phyloP scores from a whole-genome alignment of 1,139 yeast species.

The Maudiozyma humilis region DNA sequence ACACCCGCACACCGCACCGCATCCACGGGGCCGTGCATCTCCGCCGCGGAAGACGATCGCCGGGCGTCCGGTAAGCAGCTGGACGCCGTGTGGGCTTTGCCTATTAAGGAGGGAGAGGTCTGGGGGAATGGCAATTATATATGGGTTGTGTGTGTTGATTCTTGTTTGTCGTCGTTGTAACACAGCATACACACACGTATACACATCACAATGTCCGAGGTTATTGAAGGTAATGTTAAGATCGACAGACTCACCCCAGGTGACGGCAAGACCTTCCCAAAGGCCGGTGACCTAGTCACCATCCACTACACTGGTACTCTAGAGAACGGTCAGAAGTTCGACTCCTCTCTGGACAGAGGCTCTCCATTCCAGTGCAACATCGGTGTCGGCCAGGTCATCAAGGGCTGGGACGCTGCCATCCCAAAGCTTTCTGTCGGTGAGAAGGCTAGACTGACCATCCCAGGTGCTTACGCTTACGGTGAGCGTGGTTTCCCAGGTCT shows the following conservation, averaged over 20 bases:
- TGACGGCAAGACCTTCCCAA: slow-evolving; percentile 82
- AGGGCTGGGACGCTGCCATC: slow-evolving; percentile 91
- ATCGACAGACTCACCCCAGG: slow-evolving; percentile 38
- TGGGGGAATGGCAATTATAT: too few relatives aligned
- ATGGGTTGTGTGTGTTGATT: background rate
- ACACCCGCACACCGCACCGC: too few relatives aligned
- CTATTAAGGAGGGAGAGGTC: background rate
- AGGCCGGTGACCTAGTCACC: slow-evolving; percentile 75
- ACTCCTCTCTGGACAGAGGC: slow-evolving; percentile 89
- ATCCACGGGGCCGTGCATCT: too few relatives aligned
- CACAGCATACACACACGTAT: background rate
- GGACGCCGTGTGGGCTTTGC: too few relatives aligned
- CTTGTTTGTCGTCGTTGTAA: background rate
- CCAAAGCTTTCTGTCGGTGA: slow-evolving; percentile 89
- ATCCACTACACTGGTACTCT: slow-evolving; percentile 95
- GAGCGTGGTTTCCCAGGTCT: slow-evolving; percentile 90
- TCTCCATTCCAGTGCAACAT: slow-evolving; percentile 87
- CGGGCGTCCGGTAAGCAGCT: too few relatives aligned
- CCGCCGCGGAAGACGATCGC: too few relatives aligned
- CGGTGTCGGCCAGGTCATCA: slow-evolving; percentile 93
- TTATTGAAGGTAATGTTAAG: slow-evolving; percentile 35
- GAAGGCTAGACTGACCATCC: slow-evolving; percentile 83
- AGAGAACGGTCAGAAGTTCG: slow-evolving; percentile 90
- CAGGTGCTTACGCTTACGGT: slow-evolving; percentile 92
- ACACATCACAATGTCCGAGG: slow-evolving; percentile 27